A percentile compares a stretch with the other conserved stretches of the same genome.
phyloP scores from a whole-genome alignment of 202 grass and related monocot species.

The Carex arenaria region DNA sequence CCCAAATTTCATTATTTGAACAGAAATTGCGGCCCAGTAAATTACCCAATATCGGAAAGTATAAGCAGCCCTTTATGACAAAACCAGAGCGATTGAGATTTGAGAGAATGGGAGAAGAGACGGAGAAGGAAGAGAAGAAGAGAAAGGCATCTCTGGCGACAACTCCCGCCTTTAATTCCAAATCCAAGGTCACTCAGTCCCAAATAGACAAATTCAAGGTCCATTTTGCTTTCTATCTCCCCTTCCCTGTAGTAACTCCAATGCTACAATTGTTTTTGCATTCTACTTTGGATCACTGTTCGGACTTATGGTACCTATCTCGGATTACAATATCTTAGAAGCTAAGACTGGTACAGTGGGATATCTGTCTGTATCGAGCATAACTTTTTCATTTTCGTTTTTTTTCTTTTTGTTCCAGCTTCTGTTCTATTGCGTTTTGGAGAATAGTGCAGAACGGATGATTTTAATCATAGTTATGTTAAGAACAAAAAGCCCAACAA shows the following conservation, averaged over 20 bases:
- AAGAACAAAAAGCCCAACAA: not conserved
- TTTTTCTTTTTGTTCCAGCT: not conserved
- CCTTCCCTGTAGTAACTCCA: constrained; percentile 9
- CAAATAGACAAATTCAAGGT: constrained; percentile 75
- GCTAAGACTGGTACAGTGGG: not conserved
- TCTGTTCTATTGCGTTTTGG: not conserved
- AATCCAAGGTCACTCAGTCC: constrained; percentile 47
- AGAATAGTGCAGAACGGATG: not conserved
- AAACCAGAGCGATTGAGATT: not conserved
- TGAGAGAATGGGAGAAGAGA: constrained; percentile 10
- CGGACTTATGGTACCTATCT: not conserved
- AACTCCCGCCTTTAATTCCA: constrained; percentile 38
- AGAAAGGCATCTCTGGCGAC: constrained; percentile 38
- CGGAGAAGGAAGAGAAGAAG: constrained; percentile 20
- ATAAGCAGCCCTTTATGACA: not conserved
- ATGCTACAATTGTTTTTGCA: not conserved
- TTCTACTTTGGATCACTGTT: not conserved
- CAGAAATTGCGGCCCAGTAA: not conserved
- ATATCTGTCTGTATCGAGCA: not conserved
- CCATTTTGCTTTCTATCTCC: not conserved
- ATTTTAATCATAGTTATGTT: not conserved
- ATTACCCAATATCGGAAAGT: not conserved
- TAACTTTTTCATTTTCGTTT: not conserved
- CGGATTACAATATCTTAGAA: not conserved
- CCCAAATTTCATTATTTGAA: not conserved